A percentile compares a stretch with the other conserved stretches of the same genome.
These are phyloP conservation scores for Metschnikowia similis DNA, from an alignment of 805 yeast species.

Conservation along the genomic window DNA sequence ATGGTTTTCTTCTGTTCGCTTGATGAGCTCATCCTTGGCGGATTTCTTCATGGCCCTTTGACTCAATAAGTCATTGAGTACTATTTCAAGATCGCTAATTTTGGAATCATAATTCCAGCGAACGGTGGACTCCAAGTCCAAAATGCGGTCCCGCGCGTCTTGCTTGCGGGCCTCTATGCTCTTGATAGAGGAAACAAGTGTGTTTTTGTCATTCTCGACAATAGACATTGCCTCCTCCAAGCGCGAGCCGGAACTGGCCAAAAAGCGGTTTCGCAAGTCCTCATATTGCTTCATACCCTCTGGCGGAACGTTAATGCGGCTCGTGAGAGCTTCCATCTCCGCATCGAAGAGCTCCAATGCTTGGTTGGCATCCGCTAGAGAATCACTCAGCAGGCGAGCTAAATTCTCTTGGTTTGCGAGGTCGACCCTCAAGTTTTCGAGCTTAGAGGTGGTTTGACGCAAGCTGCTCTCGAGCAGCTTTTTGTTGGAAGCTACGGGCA, in stretches of 20 bases:
- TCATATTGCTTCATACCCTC: constrained; percentile 59
- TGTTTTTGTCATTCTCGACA: constrained; percentile 41
- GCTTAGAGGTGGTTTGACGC: constrained; percentile 42
- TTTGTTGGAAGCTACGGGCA: constrained; percentile 61
- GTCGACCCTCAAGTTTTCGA: constrained; percentile 50
- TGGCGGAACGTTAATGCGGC: constrained; percentile 34
- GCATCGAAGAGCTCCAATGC: constrained; percentile 31
- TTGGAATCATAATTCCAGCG: constrained; percentile 36
- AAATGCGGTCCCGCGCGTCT: constrained; percentile 35
- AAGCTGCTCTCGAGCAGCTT: constrained; percentile 46
- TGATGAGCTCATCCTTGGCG: constrained; percentile 24
- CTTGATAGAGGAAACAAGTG: constrained; percentile 26
- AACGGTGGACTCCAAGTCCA: constrained; percentile 33
- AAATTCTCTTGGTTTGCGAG: constrained; percentile 43
- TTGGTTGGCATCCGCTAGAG: constrained; percentile 5
- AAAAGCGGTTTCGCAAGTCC: constrained; percentile 49
- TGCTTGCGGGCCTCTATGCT: constrained; percentile 30
- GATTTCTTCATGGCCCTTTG: constrained; percentile 24
- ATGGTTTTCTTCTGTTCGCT: constrained; percentile 32
- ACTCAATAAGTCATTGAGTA: constrained; percentile 29
- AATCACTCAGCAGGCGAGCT: constrained; percentile 22
- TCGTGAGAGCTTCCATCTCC: constrained; percentile 16
- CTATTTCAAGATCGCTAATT: constrained; percentile 24
- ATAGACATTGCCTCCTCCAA: constrained; percentile 47
- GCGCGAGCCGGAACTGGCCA: constrained; percentile 54